phyloP scores from a whole-genome alignment of 495 filamentous ascomycete species.

The Cercophora samala region DNA sequence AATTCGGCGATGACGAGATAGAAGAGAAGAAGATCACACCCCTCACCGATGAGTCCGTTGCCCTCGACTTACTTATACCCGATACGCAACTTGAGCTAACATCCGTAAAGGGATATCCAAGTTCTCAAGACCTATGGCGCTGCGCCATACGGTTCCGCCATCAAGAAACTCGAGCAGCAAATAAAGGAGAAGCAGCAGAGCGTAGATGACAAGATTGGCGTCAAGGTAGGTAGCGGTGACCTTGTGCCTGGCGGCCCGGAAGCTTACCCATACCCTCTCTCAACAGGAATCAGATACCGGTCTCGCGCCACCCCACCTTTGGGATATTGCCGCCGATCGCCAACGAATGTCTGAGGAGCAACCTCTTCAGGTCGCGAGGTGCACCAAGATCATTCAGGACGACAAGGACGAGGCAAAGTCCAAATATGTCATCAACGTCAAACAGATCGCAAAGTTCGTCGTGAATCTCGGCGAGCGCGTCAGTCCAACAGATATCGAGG shows the following conservation, averaged over 20 bases:
- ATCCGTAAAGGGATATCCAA: conserved; percentile 79
- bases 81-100: conserved; percentile 37
- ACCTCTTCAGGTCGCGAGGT: conserved; percentile 93
- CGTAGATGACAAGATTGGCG: conserved; percentile 94
- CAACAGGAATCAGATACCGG: conserved; percentile 93
- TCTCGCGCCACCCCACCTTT: conserved; percentile 94
- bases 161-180: conserved; percentile 96
- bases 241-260: not conserved
- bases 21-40: conserved; percentile 99
- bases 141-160: conserved; percentile 83
- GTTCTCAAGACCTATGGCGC: conserved; percentile 99
- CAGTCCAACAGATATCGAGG: conserved; percentile 97
- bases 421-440: conserved; percentile 99
- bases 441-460: conserved; percentile 99
- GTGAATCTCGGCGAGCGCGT: conserved; percentile 97
- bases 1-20: conserved; percentile 91
- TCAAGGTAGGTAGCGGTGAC: conserved; percentile 40
- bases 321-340: conserved; percentile 96
- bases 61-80: not conserved
- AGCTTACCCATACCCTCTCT: conserved; percentile 4
- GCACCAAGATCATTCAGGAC: conserved; percentile 98
- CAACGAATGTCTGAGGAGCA: conserved; percentile 99
- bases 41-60: conserved; percentile 84
- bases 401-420: conserved; percentile 96
- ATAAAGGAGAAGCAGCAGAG: conserved; percentile 96